phyloP scores from a whole-genome alignment of 192 early-diverging fungal species.

The Anaeromyces robustus region DNA sequence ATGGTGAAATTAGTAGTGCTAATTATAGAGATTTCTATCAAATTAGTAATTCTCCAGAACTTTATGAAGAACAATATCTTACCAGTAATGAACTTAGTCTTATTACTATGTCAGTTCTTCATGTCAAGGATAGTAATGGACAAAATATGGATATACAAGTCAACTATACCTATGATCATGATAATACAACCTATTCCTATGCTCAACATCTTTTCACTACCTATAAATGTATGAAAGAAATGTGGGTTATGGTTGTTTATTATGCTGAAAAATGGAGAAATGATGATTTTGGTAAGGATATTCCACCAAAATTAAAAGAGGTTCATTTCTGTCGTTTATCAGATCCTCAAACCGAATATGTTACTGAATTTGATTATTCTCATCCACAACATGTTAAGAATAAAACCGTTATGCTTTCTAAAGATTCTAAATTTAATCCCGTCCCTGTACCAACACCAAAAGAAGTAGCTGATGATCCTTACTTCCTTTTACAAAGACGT shows the following conservation, averaged over 20 bases:
- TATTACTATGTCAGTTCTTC: background rate
- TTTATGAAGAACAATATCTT: background rate
- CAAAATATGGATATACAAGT: background rate
- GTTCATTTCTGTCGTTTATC: background rate
- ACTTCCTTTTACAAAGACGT: slow-evolving; percentile 3
- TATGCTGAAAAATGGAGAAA: background rate
- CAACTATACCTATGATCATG: background rate
- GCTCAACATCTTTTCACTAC: background rate
- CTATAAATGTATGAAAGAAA: background rate
- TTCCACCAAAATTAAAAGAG: background rate
- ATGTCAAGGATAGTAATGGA: background rate
- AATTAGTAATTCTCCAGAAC: background rate
- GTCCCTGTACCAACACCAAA: slow-evolving; percentile 8
- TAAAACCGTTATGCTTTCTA: background rate
- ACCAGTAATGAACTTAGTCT: background rate
- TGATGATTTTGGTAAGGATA: background rate
- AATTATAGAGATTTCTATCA: background rate
- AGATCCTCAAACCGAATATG: background rate
- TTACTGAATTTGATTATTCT: slow-evolving; percentile 19
- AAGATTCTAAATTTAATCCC: background rate
- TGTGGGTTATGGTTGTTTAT: slow-evolving; percentile 3
- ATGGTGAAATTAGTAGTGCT: background rate
- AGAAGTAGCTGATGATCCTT: slow-evolving; percentile 10
- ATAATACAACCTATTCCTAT: background rate
- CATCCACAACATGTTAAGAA: slow-evolving; percentile 22